Conservation (phyloP, 306 rosid species). For the Fagus crenata region DNA sequence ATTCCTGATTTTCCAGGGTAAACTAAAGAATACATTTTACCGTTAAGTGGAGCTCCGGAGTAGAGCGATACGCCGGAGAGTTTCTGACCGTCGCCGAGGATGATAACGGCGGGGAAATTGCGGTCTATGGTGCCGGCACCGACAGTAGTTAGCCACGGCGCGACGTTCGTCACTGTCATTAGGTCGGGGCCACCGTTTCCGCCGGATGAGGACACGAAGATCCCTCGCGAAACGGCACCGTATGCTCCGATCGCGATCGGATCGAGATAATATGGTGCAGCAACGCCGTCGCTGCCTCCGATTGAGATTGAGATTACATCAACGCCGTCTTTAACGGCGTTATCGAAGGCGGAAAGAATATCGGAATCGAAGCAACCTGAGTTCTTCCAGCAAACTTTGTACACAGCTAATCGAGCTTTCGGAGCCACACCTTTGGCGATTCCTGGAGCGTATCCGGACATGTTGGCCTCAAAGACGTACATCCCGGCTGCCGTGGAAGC, state of each 20-base stretch:
- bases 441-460: slow-evolving; percentile 83
- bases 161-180: slow-evolving; percentile 73
- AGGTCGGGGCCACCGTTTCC: slow-evolving; percentile 85
- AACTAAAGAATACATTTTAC: slow-evolving; percentile 62
- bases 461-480: slow-evolving; percentile 63
- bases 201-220: slow-evolving; percentile 77
- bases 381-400: slow-evolving; percentile 89
- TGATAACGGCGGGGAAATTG: slow-evolving; percentile 67
- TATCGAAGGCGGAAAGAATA: slow-evolving; percentile 72
- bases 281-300: slow-evolving; percentile 79
- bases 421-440: slow-evolving; percentile 91
- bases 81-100: slow-evolving; percentile 59
- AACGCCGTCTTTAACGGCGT: slow-evolving; percentile 76
- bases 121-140: slow-evolving; percentile 94
- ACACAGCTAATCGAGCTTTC: slow-evolving; percentile 70
- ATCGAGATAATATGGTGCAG: slow-evolving; percentile 77
- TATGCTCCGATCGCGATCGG: slow-evolving; percentile 88
- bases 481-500: slow-evolving; percentile 88
- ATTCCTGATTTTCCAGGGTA: slow-evolving; percentile 78
- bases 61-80: slow-evolving; percentile 71
- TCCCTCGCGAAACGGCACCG: slow-evolving; percentile 72
- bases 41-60: slow-evolving; percentile 59
- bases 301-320: slow-evolving; percentile 83
- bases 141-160: slow-evolving; percentile 87
- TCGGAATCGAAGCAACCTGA: slow-evolving; percentile 89